A percentile compares a stretch with the other conserved stretches of the same genome.
These are phyloP conservation scores for Fonsecaea pedrosoi DNA, from an alignment of 2,329 filamentous ascomycete genomes.

Conservation along the genomic window DNA sequence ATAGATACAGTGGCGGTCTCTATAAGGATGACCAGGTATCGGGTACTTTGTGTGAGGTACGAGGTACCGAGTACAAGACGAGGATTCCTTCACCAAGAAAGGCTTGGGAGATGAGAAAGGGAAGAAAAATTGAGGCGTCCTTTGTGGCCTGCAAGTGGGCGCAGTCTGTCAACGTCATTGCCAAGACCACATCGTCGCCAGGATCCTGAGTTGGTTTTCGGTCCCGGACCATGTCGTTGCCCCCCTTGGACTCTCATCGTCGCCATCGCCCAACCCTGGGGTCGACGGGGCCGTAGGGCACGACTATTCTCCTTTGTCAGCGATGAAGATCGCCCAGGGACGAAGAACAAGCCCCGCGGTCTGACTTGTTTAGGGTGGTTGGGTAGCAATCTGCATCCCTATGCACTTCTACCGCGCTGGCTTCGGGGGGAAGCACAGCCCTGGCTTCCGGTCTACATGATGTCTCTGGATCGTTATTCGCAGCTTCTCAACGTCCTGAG, in stretches of 20 bases:
- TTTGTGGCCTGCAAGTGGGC: not conserved
- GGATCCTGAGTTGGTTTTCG: not conserved
- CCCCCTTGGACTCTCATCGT: not conserved
- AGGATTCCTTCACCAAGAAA: not conserved
- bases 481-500: slow-evolving; percentile 25
- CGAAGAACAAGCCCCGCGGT: slow-evolving; percentile 26
- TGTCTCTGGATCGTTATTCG: slow-evolving; percentile 32
- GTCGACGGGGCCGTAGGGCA: not conserved
- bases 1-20: not conserved
- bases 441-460: slow-evolving; percentile 33
- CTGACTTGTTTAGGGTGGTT: slow-evolving; percentile 33
- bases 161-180: slow-evolving; percentile 24
- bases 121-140: not conserved
- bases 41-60: not conserved
- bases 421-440: slow-evolving; percentile 35
- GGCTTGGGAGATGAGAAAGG: not conserved
- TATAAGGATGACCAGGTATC: not conserved
- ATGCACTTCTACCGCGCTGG: slow-evolving; percentile 35
- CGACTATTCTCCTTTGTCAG: slow-evolving; percentile 5
- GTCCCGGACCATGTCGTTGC: not conserved
- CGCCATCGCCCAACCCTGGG: not conserved
- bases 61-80: not conserved
- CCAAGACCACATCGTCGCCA: slow-evolving; percentile 16
- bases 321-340: slow-evolving; percentile 28
- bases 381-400: slow-evolving; percentile 31